Percentiles rank a stretch among this genome's conserved stretches.
Evolutionary conservation across 192 early-diverging fungal species (phyloP).

Genomic region (Gaertneriomyces semiglobifer): DNA sequence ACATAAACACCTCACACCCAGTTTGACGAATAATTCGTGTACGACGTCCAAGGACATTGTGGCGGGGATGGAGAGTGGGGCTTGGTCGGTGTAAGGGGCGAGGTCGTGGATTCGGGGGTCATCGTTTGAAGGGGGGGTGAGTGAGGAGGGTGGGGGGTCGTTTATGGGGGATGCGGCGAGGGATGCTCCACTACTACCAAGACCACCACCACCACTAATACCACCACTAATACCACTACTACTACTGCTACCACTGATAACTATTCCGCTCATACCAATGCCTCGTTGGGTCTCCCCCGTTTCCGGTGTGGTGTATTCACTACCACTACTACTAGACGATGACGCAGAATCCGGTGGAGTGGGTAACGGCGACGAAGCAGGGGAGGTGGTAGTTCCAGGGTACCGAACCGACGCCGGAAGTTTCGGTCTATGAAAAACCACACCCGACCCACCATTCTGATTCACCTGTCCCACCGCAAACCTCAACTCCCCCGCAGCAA

Average conservation of each 20-base stretch:
- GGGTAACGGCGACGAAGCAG: background rate
- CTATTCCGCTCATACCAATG: no score
- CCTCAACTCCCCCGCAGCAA: constrained; percentile 64
- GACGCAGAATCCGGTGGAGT: background rate
- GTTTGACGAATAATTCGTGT: constrained; percentile 75
- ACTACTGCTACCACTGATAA: no score
- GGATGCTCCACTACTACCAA: background rate
- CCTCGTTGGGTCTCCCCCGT: no score
- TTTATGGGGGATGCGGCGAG: background rate
- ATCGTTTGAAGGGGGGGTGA: background rate
- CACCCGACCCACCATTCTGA: no score
- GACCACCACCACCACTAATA: no score
- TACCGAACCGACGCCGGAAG: no score
- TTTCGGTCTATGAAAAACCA: no score
- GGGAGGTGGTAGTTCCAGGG: background rate
- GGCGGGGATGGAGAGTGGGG: constrained; percentile 70
- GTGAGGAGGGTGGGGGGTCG: background rate
- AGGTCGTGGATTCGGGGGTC: constrained; percentile 26
- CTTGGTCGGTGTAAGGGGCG: constrained; percentile 54
- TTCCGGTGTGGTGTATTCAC: constrained; percentile 1
- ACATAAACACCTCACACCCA: constrained; percentile 78
- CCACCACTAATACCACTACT: no score
- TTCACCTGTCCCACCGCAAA: no score
- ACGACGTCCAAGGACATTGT: constrained; percentile 83
- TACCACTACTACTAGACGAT: background rate